Base-by-base conservation (phyloP, 306 rosid genomes). In the Citrullus amarus region DNA sequence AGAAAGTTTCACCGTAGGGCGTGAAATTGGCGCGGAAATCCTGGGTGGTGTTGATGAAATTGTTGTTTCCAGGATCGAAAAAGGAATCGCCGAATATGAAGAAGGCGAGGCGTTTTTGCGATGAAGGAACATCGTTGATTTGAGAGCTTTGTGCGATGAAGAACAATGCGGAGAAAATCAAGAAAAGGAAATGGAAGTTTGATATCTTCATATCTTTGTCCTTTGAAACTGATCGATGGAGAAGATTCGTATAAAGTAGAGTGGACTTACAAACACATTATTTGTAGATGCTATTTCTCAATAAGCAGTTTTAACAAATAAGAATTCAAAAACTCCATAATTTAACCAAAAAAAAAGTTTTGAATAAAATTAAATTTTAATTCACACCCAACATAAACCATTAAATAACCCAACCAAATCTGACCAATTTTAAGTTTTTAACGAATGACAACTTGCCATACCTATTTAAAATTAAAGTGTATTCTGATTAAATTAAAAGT, bases 1-100 rank as follows among this genome's bases (percentile, higher is more conserved):
- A 86, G 84, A 81, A 88, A 6, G 83, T 76, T 28, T 86, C 77
- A 8, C 89, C 87, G 25, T 88, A 82, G 2, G 89, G 87, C n/a
- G 32, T 32, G 75, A 61, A 73, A 63, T 84, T 80, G 8, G 84
- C 82, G 46, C 73, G 78, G 65, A 3, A 77, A 17, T 8, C 69
- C 4, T 25, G 20, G 20, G 87, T 79, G 13, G 87, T 81, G 30
- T 86, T 81, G 79, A 88, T 78, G 73, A 80, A 88, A 65, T 85
- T 85, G 50, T 85, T 88, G 72, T 83, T 88, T 41, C 91, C 91
- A 2, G 84, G 79, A 80, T 88, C 91, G 44, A 72, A 80, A 4
- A 85, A 0, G 3, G 91, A 85, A 80, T 83, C 91, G 8, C 91
- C 89, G 44, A 85, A 81, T 9, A 88, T 36, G 77, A 81, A 88